Evolutionary conservation across 225 moss, liverwort and hornwort species (phyloP), one percentile per base, ranked within the genome.

Genomic region (Physcomitrium patens): DNA sequence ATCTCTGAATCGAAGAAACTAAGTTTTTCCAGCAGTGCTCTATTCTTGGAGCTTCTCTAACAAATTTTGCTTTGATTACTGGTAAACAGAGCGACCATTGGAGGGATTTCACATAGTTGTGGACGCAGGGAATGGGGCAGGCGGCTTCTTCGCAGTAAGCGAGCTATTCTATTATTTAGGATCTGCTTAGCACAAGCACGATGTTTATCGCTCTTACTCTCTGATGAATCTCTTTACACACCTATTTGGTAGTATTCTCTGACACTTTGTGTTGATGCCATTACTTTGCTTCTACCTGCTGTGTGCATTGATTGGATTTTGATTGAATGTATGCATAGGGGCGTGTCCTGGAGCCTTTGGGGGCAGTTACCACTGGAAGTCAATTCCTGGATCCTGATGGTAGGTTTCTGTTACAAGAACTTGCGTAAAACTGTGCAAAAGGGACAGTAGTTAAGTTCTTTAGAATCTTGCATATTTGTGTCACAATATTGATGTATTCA

Each of bases 111-210:
- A 92, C 70, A 91, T 94, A 82, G 92, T 96, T 31, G 94, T 94
- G 44, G 96, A 96, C 78, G 96, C 96, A 59, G 96, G 96, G 63
- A 96, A 96, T 73, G 96, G 96, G 61, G 96, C 96, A 57, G 96
- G 96, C 37, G 96, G 96, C 15, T 96, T 96, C 60, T 96, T 96
- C 86, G 89, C 94, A 60, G 96, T 96, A 92, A 61, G 92, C 24
- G 62, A 60, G 45, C 50, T 63, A 56, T 44, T 22, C 51, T 57
- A 15, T 71, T 22, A 9, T 54, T 41, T 3, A 31, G 18, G 20
- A 56, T 65, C 52, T 64, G 71, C 62, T 47, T 19, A 57, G 74
- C 41, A 42, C 1, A 43, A 22, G 48, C 19, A 80, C 65, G 28
- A 9, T 76, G 56, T 73, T 50, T 59, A 22, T 60, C 26, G 46